These are phyloP conservation scores for Syzygium malaccense DNA, from an alignment of 441 rosid genomes.

Conservation along the genomic window DNA sequence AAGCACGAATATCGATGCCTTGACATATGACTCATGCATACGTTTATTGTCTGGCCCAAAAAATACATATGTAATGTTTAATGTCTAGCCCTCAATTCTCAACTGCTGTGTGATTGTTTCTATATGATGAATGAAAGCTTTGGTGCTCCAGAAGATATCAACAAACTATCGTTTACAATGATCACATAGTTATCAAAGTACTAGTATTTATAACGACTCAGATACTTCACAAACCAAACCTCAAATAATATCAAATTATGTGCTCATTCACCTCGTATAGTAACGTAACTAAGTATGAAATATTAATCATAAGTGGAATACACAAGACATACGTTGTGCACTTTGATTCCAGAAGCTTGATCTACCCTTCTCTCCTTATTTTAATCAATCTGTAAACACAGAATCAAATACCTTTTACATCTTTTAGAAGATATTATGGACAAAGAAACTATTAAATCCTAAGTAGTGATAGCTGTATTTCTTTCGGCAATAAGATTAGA, in stretches of 20 bases:
- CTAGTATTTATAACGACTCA: background rate
- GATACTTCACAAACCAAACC: background rate
- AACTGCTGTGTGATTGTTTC: background rate
- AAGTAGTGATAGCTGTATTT: background rate
- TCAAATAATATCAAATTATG: background rate
- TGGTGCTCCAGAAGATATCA: background rate
- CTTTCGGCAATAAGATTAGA: background rate
- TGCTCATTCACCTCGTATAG: background rate
- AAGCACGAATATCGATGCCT: background rate
- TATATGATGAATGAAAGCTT: background rate
- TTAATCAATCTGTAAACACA: background rate
- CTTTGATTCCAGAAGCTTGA: fast-evolving
- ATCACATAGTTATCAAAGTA: background rate
- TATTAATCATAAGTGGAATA: background rate
- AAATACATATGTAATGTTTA: background rate
- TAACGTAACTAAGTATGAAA: background rate
- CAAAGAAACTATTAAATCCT: background rate
- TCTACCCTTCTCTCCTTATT: background rate
- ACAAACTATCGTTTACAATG: background rate
- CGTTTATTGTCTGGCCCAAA: background rate
- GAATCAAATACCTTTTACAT: background rate
- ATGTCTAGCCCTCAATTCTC: background rate
- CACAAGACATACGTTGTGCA: background rate
- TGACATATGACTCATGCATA: background rate
- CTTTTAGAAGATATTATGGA: background rate